Evolutionary conservation across 495 filamentous ascomycete species (phyloP), one percentile per base, ranked within the genome.

Genomic region (Patellaria atrata): DNA sequence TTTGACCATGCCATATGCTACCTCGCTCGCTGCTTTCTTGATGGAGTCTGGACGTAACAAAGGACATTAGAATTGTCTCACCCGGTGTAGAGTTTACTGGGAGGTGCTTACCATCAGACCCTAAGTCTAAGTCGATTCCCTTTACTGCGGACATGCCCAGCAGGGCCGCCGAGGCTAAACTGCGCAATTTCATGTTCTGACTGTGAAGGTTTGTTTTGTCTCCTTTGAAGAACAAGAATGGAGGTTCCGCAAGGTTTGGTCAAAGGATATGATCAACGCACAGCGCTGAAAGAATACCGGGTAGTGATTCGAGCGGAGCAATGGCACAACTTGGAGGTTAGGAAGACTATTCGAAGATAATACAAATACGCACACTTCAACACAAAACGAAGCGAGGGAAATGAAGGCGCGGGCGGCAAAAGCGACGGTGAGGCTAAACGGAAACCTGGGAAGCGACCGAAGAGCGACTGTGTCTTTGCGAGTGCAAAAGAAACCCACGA

Each of bases 1-100:
- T 31, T 38, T 33, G 35, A 56, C 36, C 50, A 61, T 53, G 23
- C 51, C 53, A 15, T 54, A 39, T 15, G 55, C 53, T 8, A 52
- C 39, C 3, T 39, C 51, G 20, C 23, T 41, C 7, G 56, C 50
- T 5, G 53, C 56, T 12, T 15, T 28, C 35, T 56, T 58, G 43
- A 61, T 58, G 4, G 50, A 53, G 22, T 47, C 51, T 54, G 37
- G 2, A 11, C 7, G 23, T 13, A 22, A 27, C 14, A 40, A 33
- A 26, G 7, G 10, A 27, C 22, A 15, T 29, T 38, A 4, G 9
- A 12, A 6, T 1, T 27, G 15, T 9, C 15, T 27, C 7, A 16
- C 10, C 9, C 25, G n/a, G n/a, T n/a, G n/a, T n/a, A n/a, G n/a
- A n/a, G n/a, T n/a, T n/a, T n/a, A n/a, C n/a, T n/a, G 22, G 30